Conservation (phyloP, 495 filamentous ascomycete genomes). For the Tuber microsphaerosporum region DNA sequence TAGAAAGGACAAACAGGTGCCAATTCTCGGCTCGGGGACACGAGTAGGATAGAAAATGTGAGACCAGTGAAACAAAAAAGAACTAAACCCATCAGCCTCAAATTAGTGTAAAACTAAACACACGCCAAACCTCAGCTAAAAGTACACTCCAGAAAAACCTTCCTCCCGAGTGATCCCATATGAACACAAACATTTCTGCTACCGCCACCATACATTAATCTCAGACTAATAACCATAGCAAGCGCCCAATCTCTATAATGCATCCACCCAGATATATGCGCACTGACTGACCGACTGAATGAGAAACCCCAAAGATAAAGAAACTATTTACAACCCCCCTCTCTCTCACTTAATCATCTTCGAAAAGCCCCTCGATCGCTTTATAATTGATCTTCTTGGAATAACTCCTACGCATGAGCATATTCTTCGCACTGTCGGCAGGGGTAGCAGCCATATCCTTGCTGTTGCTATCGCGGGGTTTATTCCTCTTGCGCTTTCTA, state of each 20-base stretch:
- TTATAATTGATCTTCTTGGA: slow-evolving; percentile 82
- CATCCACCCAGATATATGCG: background rate
- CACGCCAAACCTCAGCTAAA: background rate
- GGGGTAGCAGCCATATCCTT: slow-evolving; percentile 54
- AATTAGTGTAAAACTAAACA: background rate
- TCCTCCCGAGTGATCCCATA: background rate
- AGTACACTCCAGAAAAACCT: background rate
- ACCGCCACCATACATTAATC: background rate
- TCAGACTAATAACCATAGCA: background rate
- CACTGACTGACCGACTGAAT: background rate
- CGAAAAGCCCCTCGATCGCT: slow-evolving; percentile 54
- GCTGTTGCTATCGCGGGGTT: slow-evolving; percentile 54
- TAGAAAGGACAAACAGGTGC: background rate
- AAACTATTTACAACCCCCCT: background rate
- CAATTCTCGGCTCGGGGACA: background rate
- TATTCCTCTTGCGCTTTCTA: slow-evolving; percentile 49
- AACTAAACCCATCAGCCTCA: background rate
- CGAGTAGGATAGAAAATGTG: background rate
- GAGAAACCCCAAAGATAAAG: background rate
- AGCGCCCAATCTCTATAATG: background rate
- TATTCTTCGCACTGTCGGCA: slow-evolving; percentile 65
- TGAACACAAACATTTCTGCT: background rate
- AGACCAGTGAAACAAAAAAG: background rate
- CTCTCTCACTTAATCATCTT: slow-evolving; percentile 33
- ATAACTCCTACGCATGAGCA: slow-evolving; percentile 63